Conservation (phyloP, 257 asterid species). For the Jasminum sambac region DNA sequence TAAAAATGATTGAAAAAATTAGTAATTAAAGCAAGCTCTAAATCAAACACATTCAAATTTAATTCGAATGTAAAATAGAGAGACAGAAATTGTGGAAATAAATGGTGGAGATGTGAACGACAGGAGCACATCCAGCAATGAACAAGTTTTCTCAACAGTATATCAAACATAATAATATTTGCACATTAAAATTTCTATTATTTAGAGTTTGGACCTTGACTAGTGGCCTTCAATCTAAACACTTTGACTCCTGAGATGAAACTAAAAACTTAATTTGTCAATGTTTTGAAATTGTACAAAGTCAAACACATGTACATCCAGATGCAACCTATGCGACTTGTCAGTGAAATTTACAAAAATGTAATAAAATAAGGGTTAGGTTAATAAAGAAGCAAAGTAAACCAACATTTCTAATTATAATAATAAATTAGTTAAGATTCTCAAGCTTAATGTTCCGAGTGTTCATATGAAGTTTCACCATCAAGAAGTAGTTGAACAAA, state of each 20-base stretch:
- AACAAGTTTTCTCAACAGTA: not conserved
- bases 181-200: not conserved
- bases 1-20: no score
- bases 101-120: no score
- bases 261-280: slow-evolving; percentile 37
- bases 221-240: slow-evolving; percentile 35
- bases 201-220: slow-evolving; percentile 29
- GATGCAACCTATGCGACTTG: slow-evolving; percentile 12
- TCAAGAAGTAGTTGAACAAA: slow-evolving; percentile 1
- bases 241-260: slow-evolving; percentile 33
- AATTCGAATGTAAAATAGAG: no score
- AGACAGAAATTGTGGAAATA: no score
- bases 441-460: not conserved
- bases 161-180: slow-evolving; percentile 2
- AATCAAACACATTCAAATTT: no score
- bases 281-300: slow-evolving; percentile 28
- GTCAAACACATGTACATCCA: slow-evolving; percentile 24
- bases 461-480: not conserved
- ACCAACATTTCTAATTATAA: slow-evolving; percentile 12
- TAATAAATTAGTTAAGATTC: not conserved
- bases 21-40: no score
- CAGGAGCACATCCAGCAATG: no score
- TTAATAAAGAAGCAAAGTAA: slow-evolving; percentile 10
- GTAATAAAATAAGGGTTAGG: not conserved
- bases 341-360: slow-evolving; percentile 29